These are phyloP conservation scores for Corylus avellana DNA, from an alignment of 306 rosid genomes.

Conservation along the genomic window DNA sequence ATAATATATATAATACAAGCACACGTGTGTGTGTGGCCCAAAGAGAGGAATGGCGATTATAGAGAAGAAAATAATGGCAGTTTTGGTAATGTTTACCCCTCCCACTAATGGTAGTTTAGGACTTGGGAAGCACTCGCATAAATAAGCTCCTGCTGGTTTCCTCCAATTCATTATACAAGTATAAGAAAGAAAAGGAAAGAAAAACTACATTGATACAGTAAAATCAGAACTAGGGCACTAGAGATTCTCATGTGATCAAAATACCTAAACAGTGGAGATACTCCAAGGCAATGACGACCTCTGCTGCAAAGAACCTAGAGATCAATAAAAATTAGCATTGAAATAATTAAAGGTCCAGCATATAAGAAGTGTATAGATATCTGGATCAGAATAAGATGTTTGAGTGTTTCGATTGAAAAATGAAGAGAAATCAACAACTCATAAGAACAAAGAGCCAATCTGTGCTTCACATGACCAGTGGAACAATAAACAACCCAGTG, in stretches of 20 bases:
- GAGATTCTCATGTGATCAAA: not conserved
- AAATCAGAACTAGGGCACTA: not conserved
- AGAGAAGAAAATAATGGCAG: not conserved
- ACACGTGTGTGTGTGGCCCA: not conserved
- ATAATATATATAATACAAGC: not conserved
- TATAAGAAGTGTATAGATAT: not conserved
- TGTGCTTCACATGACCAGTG: slow-evolving; percentile 8
- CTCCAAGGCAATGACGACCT: slow-evolving; percentile 87
- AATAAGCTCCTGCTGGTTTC: not conserved
- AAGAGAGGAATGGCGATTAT: not conserved
- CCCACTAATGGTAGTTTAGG: not conserved
- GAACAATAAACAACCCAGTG: slow-evolving; percentile 2
- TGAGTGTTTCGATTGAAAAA: not conserved
- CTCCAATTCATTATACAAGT: not conserved
- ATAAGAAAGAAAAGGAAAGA: slow-evolving; percentile 6
- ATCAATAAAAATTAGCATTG: slow-evolving; percentile 26
- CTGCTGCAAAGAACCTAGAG: slow-evolving; percentile 90
- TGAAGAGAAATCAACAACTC: not conserved
- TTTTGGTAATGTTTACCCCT: not conserved
- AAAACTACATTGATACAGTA: slow-evolving; percentile 10
- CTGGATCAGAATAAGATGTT: not conserved
- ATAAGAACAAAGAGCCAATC: not conserved
- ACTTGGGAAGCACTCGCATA: not conserved
- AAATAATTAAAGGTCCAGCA: not conserved
- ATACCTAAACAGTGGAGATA: slow-evolving; percentile 97